Evolutionary conservation across 208 protist species (phyloP).

Genomic region (Crithidia sp.): DNA sequence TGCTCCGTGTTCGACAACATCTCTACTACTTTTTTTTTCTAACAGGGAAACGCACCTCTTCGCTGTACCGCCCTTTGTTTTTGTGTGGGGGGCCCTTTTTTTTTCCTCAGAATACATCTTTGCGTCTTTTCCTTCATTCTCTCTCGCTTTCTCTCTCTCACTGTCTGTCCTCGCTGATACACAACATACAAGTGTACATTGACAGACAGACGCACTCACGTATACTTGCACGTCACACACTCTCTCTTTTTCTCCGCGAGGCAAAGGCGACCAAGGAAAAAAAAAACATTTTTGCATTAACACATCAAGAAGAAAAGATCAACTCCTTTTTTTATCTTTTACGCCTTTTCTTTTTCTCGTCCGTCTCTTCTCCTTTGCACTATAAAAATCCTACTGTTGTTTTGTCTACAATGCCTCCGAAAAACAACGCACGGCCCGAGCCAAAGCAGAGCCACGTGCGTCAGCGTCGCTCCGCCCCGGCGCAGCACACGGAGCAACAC

Average conservation of each 20-base stretch:
- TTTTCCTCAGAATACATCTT: background rate
- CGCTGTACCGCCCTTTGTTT: too few relatives aligned
- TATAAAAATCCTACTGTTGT: too few relatives aligned
- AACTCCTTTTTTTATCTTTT: background rate
- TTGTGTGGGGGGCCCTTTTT: background rate
- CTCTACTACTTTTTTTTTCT: too few relatives aligned
- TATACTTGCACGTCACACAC: too few relatives aligned
- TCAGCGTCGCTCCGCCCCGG: background rate
- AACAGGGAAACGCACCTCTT: too few relatives aligned
- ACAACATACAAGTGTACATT: too few relatives aligned
- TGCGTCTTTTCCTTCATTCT: slow-evolving; percentile 7
- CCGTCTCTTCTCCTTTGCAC: background rate
- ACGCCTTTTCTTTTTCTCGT: background rate
- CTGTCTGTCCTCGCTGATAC: too few relatives aligned
- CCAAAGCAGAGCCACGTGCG: slow-evolving; percentile 6
- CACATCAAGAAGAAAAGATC: slow-evolving; percentile 30
- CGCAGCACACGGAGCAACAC: slow-evolving; percentile 14
- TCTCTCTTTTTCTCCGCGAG: too few relatives aligned
- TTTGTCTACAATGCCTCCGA: background rate
- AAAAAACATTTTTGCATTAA: background rate
- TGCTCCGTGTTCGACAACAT: too few relatives aligned
- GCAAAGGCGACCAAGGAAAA: background rate
- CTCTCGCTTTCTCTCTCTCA: too few relatives aligned
- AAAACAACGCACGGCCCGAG: background rate
- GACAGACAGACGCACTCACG: too few relatives aligned